Evolutionary conservation across 1,284 basidiomycete species (phyloP).

Genomic region (Apiotrichum laibachii): DNA sequence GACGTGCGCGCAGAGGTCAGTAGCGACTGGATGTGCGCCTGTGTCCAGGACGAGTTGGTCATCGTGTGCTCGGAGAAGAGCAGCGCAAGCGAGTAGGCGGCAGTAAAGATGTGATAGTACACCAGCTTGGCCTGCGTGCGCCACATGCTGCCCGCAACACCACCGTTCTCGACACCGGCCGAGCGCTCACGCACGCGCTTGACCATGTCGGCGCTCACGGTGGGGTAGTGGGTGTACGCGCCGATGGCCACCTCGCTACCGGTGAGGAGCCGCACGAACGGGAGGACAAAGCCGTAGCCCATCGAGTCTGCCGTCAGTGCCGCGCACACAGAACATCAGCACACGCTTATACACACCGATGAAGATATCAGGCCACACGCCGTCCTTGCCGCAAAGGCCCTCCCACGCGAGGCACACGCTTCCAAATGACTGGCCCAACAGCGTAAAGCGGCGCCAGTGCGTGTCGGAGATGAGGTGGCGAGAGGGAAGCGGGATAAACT

Average conservation of each 20-base stretch:
- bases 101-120: slow-evolving; percentile 89
- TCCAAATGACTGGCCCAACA: slow-evolving; percentile 86
- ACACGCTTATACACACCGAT: slow-evolving; percentile 61
- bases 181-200: slow-evolving; percentile 66
- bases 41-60: slow-evolving; percentile 96
- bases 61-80: slow-evolving; percentile 68
- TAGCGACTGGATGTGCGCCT: slow-evolving; percentile 73
- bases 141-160: slow-evolving; percentile 62
- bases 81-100: slow-evolving; percentile 73
- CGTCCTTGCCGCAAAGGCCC: slow-evolving; percentile 50
- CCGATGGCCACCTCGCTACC: slow-evolving; percentile 66
- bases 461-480: slow-evolving; percentile 74
- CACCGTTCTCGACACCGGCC: slow-evolving; percentile 67
- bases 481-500: slow-evolving; percentile 73
- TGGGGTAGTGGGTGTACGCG: slow-evolving; percentile 94
- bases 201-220: slow-evolving; percentile 93
- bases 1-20: slow-evolving; percentile 49
- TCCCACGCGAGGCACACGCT: slow-evolving; percentile 80
- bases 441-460: slow-evolving; percentile 82
- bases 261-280: slow-evolving; percentile 63
- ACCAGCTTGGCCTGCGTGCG: slow-evolving; percentile 69
- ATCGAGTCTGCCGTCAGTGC: slow-evolving; percentile 71
- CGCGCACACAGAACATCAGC: not conserved
- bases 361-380: slow-evolving; percentile 66
- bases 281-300: slow-evolving; percentile 95